Conservation (phyloP, 2,329 filamentous ascomycete genomes). For the Shiraia sp. region DNA sequence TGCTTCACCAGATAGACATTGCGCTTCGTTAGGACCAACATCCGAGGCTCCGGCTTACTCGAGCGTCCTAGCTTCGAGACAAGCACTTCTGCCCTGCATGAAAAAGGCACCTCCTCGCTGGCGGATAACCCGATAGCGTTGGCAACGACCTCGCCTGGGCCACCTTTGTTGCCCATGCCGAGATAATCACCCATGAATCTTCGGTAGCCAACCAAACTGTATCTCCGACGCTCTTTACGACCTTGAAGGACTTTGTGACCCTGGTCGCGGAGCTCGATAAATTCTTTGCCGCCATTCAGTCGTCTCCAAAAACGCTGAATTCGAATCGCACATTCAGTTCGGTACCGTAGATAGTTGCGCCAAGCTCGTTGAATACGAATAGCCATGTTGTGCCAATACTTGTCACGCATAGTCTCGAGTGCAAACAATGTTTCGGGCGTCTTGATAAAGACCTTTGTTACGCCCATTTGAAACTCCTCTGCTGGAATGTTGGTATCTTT, state of each 20-base stretch:
- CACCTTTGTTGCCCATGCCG: slow-evolving; percentile 78
- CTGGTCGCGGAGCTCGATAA: slow-evolving; percentile 82
- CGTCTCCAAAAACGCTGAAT: slow-evolving; percentile 97
- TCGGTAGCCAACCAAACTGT: slow-evolving; percentile 87
- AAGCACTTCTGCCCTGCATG: slow-evolving; percentile 85
- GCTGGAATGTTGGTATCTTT: slow-evolving; percentile 94
- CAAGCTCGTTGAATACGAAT: slow-evolving; percentile 96
- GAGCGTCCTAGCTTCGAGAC: slow-evolving; percentile 96
- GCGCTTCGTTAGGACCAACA: slow-evolving; percentile 79
- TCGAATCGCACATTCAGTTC: slow-evolving; percentile 86
- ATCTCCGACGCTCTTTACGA: slow-evolving; percentile 87
- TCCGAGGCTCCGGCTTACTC: slow-evolving; percentile 87
- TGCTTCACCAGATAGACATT: slow-evolving; percentile 91
- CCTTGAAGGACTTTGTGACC: slow-evolving; percentile 81
- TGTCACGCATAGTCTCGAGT: slow-evolving; percentile 94
- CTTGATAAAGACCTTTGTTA: slow-evolving; percentile 97
- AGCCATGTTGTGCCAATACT: slow-evolving; percentile 99
- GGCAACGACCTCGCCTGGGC: slow-evolving; percentile 80
- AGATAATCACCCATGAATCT: slow-evolving; percentile 95
- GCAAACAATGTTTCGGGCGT: slow-evolving; percentile 96
- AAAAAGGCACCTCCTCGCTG: slow-evolving; percentile 82
- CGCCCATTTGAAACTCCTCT: slow-evolving; percentile 96
- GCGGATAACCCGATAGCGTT: slow-evolving; percentile 70
- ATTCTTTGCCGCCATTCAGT: slow-evolving; percentile 87
- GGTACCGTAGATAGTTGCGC: slow-evolving; percentile 92